Base-by-base conservation (phyloP, 2,329 filamentous ascomycete species). In the Penicillium sp. region DNA sequence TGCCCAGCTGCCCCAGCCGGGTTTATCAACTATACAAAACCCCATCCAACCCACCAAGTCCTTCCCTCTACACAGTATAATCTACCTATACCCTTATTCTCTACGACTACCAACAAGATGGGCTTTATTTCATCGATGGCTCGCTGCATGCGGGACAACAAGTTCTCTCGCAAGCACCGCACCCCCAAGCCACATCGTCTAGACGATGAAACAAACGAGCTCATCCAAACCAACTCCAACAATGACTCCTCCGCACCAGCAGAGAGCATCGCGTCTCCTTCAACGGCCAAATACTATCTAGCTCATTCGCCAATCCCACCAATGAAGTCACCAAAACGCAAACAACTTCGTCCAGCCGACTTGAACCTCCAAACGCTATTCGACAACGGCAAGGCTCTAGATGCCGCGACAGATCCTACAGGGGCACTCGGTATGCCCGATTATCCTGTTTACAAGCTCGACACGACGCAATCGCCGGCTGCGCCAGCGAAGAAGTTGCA, bases 141-240 rank as follows among this genome's bases (percentile, higher is more conserved):
- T 8, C 56, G 47, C 27, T 49, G 48, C 23, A 34, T 59, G 16
- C 48, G 54, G 18, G 53, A 51, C 4, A 52, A 50, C 28, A 48
- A 42, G 27, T 38, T 58, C 23, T 55, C 57, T 4, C 47, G 42
- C 37, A 49, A 49, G 36, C 42, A 52, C 6, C 57, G 54, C 18
- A 50, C 40, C 16, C 31, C 45, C 11, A 51, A 49, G 20, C 42
- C 42, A n/a, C 48, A 49, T 11, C 43, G 42, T 31, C 43, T 45
- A 8, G 52, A 58, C 23, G 56, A 59, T 26, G 57, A 59, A 29
- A 46, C 49, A 3, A 57, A 55, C 28, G 54, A 59, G 13, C 35
- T 59, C 13, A 58, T 58, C 46, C 51, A 52, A 37, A 47, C 48
- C 6, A 36, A 44, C 3, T 59, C 51, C 6, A 46, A 49, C 11